Evolutionary conservation across 768 basidiomycete species (phyloP), one percentile per base, ranked within the genome.

Genomic region (Butyriboletus loyo): DNA sequence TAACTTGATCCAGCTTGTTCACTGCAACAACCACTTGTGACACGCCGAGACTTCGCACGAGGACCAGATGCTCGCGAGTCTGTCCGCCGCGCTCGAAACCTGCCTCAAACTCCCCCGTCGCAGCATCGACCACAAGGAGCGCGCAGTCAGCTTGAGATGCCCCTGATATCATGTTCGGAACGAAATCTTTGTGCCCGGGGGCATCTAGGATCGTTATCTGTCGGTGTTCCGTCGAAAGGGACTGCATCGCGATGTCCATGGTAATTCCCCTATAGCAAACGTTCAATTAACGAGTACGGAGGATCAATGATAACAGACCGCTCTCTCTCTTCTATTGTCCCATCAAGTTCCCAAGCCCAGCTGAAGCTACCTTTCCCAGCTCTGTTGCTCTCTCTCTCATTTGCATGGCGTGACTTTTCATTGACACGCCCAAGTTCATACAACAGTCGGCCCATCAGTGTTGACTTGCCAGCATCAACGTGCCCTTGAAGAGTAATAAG

Each of bases 81-180:
- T 99, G 96, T 1, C 96, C 96, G 38, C 93, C 93, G 17, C 87
- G 79, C 32, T 91, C 88, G 63, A 98, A 99, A 3, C 96, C 96
- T 22, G 92, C 86, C 70, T 99, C 97, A 59, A 99, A 99, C 65
- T 95, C 94, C 19, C 96, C 96, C 1, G 78, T 83, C 6, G 86
- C 77, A 2, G 94, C 86, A 67, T 97, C 97, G 25, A 99, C 85
- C 4, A 98, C 95, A 21, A 98, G 83, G 8, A 98, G 71, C 0
- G 97, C 93, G 42, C 92, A 92, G 60, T 98, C 97, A 0, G 96
- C 97, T 70, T 98, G 97, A 2, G 95, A 86, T 7, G 97, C 96
- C 1, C 97, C 97, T 0, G 95, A 98, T 47, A 99, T 99, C 96
- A 98, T 98, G 66, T 98, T 98, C 1, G 97, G 97, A 56, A 99